Percentiles rank a stretch among this genome's conserved stretches.
phyloP scores from a whole-genome alignment of 1,139 yeast species.

The Sugiyamaella japonica region DNA sequence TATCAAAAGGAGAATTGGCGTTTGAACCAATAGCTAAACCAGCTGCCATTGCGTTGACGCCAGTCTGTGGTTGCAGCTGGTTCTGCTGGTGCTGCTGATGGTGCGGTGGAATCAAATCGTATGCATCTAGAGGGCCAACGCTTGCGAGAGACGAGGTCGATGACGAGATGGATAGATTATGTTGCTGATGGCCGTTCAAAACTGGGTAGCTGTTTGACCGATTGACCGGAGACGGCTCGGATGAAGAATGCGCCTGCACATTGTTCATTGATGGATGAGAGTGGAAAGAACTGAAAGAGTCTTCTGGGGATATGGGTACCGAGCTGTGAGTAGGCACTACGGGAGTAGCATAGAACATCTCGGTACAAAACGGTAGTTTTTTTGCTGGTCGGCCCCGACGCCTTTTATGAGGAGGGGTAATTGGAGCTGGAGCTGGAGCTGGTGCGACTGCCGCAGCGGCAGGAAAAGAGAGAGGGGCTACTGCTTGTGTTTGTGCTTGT shows the following conservation, averaged over 20 bases:
- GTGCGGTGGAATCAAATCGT: no score
- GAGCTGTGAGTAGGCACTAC: conserved; percentile 19
- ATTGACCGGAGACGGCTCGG: conserved; percentile 10
- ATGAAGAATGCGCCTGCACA: conserved; percentile 15
- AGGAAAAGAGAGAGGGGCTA: conserved; percentile 12
- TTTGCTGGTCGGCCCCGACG: conserved; percentile 34
- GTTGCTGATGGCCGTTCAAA: conserved; percentile 8
- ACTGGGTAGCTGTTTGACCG: conserved; percentile 8
- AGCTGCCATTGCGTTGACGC: conserved; percentile 4
- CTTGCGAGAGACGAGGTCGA: background rate
- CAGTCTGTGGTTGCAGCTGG: background rate
- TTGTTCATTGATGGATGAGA: conserved; percentile 14
- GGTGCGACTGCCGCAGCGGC: background rate
- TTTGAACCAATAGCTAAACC: conserved; percentile 12
- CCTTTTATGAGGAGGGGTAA: conserved; percentile 22
- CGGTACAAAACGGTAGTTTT: conserved; percentile 32
- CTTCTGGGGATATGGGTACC: conserved; percentile 14
- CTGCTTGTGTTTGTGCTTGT: background rate
- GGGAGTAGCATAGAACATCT: conserved; percentile 29
- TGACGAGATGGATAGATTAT: conserved; percentile 8
- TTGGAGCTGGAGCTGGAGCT: conserved; percentile 3
- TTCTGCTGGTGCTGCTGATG: no score
- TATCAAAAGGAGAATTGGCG: conserved; percentile 3
- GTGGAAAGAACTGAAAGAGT: conserved; percentile 11
- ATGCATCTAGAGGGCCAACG: background rate